phyloP scores from a whole-genome alignment of 2,329 filamentous ascomycete genomes.

The Nigrospora osmanthi region DNA sequence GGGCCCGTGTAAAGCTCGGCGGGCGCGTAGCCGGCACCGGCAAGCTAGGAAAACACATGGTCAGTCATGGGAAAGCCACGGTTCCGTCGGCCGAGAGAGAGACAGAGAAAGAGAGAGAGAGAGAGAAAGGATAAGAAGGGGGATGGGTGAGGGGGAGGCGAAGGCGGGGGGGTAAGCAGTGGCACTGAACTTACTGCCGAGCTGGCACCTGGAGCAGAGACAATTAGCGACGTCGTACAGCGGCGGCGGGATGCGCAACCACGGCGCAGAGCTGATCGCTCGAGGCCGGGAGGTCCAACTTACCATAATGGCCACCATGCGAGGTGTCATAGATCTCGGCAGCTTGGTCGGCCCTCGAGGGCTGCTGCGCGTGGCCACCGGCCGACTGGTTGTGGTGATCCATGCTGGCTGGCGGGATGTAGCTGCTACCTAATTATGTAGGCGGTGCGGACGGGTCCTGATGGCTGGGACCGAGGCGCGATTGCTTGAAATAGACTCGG shows the following conservation, averaged over 20 bases:
- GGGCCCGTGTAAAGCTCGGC: slow-evolving; percentile 88
- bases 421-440: no score
- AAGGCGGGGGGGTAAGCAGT: slow-evolving; percentile 4
- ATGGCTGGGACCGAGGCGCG: no score
- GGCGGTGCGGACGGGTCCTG: no score
- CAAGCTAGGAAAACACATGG: slow-evolving; percentile 51
- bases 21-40: slow-evolving; percentile 81
- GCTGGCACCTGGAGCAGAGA: slow-evolving; percentile 35
- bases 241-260: slow-evolving; percentile 14
- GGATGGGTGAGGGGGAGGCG: slow-evolving; percentile 2
- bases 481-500: no score
- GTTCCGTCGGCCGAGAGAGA: no score
- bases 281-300: slow-evolving; percentile 18
- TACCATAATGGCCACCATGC: slow-evolving; percentile 74
- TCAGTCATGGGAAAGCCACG: slow-evolving; percentile 13
- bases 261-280: background rate
- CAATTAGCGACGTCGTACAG: slow-evolving; percentile 22
- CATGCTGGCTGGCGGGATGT: background rate
- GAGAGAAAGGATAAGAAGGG: no score
- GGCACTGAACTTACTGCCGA: slow-evolving; percentile 29
- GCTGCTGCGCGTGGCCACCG: slow-evolving; percentile 1
- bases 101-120: no score
- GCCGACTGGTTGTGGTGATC: slow-evolving; percentile 2
- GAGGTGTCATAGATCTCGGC: slow-evolving; percentile 55
- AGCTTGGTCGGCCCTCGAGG: slow-evolving; percentile 6